Conservation (phyloP, 129 eudicot species). For the Helichrysum umbraculigerum region DNA sequence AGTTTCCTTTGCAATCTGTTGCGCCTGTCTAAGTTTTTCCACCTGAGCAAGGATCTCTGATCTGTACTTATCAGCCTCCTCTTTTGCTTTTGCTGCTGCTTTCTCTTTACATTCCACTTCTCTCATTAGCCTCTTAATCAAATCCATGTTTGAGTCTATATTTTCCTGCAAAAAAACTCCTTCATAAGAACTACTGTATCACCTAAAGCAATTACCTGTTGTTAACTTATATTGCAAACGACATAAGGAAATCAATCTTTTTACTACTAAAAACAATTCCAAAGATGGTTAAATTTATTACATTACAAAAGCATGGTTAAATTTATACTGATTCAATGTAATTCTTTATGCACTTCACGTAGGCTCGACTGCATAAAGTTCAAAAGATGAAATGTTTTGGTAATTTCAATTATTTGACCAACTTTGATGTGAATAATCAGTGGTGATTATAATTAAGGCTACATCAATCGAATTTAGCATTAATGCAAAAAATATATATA, state of each 20-base stretch:
- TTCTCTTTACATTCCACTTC: constrained; percentile 63
- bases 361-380: background rate
- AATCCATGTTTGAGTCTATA: constrained; percentile 42
- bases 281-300: too few relatives aligned
- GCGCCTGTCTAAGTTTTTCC: constrained; percentile 48
- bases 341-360: background rate
- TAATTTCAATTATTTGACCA: background rate
- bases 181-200: background rate
- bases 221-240: background rate
- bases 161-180: constrained; percentile 39
- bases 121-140: constrained; percentile 49
- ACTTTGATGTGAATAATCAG: background rate
- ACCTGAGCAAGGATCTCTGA: constrained; percentile 34
- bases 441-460: background rate
- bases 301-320: too few relatives aligned
- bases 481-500: background rate
- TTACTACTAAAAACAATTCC: too few relatives aligned
- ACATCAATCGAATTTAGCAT: background rate
- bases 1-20: constrained; percentile 63
- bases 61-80: constrained; percentile 54
- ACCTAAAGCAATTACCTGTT: background rate
- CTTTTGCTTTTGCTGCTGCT: constrained; percentile 54
- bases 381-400: background rate
- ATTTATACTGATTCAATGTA: too few relatives aligned
- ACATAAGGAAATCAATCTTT: background rate